A percentile compares a stretch with the other conserved stretches of the same genome.
Conservation (phyloP, 2,329 filamentous ascomycete genomes). For the Coniella vitis region DNA sequence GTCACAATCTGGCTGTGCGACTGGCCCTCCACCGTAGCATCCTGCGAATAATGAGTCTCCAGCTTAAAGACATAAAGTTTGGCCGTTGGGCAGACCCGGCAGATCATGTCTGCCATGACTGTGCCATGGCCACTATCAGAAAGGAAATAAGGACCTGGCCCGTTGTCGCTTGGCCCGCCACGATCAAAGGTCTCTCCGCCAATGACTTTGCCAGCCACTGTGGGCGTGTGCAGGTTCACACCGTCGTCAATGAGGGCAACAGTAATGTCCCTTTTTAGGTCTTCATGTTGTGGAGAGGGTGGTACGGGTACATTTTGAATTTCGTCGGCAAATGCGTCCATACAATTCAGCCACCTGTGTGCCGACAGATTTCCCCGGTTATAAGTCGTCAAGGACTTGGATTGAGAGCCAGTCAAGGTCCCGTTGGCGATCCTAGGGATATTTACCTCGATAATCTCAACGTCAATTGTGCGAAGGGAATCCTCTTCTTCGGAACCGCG, state of each 20-base stretch:
- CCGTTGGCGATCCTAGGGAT: not conserved
- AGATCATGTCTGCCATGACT: not conserved
- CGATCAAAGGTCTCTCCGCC: not conserved
- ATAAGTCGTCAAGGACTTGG: not conserved
- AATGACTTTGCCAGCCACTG: not conserved
- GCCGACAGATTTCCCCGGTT: not conserved
- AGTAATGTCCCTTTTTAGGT: constrained; percentile 24
- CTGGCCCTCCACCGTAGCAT: not conserved
- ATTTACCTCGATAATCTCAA: not conserved
- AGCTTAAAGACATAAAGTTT: not conserved
- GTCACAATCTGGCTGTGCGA: constrained; percentile 17
- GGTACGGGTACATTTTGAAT: constrained; percentile 29
- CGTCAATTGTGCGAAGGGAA: not conserved
- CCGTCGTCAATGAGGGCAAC: constrained; percentile 5
- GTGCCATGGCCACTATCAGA: not conserved
- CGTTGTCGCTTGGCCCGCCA: not conserved
- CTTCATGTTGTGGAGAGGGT: constrained; percentile 26
- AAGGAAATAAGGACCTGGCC: not conserved
- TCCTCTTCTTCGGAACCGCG: not conserved
- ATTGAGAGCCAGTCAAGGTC: not conserved
- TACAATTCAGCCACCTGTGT: not conserved
- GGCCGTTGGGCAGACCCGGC: not conserved
- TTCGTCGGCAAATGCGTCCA: constrained; percentile 2
- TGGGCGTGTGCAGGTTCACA: not conserved
- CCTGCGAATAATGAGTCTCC: not conserved